Evolutionary conservation across 768 basidiomycete species (phyloP), one percentile per base, ranked within the genome.

Genomic region (Agaricus blazei): DNA sequence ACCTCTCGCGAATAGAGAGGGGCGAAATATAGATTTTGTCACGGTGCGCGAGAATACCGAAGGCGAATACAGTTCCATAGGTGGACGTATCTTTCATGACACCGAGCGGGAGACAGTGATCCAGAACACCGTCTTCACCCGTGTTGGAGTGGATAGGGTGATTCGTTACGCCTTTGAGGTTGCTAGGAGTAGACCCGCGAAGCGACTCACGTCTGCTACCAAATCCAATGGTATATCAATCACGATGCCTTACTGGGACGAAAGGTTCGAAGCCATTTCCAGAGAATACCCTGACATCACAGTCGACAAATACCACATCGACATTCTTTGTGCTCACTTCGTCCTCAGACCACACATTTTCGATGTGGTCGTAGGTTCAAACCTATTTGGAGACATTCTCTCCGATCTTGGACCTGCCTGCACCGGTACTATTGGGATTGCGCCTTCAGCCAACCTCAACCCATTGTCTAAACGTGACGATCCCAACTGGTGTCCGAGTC

Each of bases 21-120:
- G 63, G 1, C 70, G 72, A 53, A 66, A 73, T 1, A 75, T 81
- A 47, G 78, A 83, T 63, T 81, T 79, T 68, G 67, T 77, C 52
- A 80, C 79, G 38, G 76, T 81, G 9, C 70, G 81, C 44, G 81
- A 83, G 64, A 83, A 83, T 60, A 77, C 74, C 9, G 81, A 83
- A 60, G 81, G 81, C 49, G 78, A 80, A 62, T 81, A 80, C 62
- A 76, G 77, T n/a, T 75, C 73, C 5, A 74, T 78, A 58, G 67
- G 78, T 62, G 67, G 80, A 54, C 60, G 70, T 51, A 73, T 73
- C n/a, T 73, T 73, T 54, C 65, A 69, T 56, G 72, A 70, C 40
- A 75, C 73, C 23, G 69, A 70, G 12, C 64, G 73, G 34, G 70
- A 72, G 57, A 72, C 73, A 14, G 72, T 73, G 29, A 72, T 74